Base-by-base conservation (phyloP, 1,139 yeast genomes). In the Blastobotrys petasosporus region DNA sequence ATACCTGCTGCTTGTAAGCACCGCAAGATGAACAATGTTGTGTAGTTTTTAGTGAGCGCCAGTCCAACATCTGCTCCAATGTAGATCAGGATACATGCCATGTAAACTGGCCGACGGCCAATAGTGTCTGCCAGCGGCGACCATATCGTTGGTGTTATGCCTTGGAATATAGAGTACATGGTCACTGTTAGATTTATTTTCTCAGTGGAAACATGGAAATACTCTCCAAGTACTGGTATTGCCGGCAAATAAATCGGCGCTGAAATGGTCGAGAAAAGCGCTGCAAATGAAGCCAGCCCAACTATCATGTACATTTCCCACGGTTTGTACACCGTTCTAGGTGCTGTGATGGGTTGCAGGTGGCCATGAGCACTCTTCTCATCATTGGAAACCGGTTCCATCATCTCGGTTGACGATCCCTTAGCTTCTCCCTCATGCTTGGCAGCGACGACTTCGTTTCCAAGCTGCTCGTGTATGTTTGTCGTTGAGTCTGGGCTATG, bases 221-320 rank as follows among this genome's bases (percentile, higher is more conserved):
- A 64, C 0, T 61, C 52, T 25, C 77, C 74, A 4, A 85, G 64
- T 8, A 70, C 70, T 0, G 80, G 75, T 17, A 85, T 63, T 0
- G 85, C 86, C 0, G 94, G 92, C 61, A 81, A 80, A 58, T 82
- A 85, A 17, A 84, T 82, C 0, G 90, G 80, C 49, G 78, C 74
- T 2, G 85, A 77, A n/a, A 81, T 63, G 0, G 85, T 69, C 0
- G 92, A 82, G 66, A 80, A 77, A 31, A 79, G 59, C 0, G 82
- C 80, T 1, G 73, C 66, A 10, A 66, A 52, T 0, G 81, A 68
- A 39, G 75, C 66, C 1, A 76, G 54, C 0, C 63, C 42, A 0
- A 74, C 69, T 12, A 77, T 54, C 6, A 63, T 20, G 32, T 57
- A 47, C 47, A 69, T 66, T 48, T 74, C 77, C 2, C 45, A 33